phyloP scores from a whole-genome alignment of 176 grass and related monocot species.

The Oropetium thomaeum region DNA sequence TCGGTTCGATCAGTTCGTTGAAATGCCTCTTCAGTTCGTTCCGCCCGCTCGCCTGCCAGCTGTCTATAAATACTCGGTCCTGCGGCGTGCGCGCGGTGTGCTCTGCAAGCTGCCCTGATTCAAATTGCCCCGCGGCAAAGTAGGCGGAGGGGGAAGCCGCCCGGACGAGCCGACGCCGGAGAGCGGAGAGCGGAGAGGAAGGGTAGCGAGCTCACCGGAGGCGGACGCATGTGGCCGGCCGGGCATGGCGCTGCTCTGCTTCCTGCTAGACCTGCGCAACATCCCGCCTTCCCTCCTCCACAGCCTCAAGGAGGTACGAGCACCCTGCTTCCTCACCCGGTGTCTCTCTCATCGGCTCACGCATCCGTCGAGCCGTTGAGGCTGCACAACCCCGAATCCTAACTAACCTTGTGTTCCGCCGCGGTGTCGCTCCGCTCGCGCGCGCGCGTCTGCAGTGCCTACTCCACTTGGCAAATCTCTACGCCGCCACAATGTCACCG shows the following conservation, averaged over 20 bases:
- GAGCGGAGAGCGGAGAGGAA: slow-evolving; percentile 23
- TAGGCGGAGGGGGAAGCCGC: background rate
- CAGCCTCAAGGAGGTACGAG: slow-evolving; percentile 68
- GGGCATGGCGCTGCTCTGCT: slow-evolving; percentile 87
- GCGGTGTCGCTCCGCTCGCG: background rate
- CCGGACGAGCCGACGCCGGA: background rate
- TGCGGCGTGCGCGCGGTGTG: background rate
- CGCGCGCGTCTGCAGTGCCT: slow-evolving; percentile 46
- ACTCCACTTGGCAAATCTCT: slow-evolving; percentile 84
- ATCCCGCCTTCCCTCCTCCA: slow-evolving; percentile 61
- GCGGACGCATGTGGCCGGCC: slow-evolving; percentile 6
- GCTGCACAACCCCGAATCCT: background rate
- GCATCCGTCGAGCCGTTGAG: background rate
- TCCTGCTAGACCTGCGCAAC: slow-evolving; percentile 85
- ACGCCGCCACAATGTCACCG: slow-evolving; percentile 43
- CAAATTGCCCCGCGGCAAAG: background rate
- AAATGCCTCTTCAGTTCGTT: background rate
- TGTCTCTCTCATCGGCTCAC: background rate
- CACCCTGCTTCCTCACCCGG: background rate
- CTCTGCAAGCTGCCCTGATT: background rate
- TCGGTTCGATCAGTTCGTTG: background rate
- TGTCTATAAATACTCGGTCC: background rate
- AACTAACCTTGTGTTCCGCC: background rate
- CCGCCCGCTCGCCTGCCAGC: background rate
- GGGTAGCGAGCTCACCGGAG: background rate